Evolutionary conservation across 139 green algal genomes (phyloP), one percentile per base, ranked within the genome.

Genomic region (Limnomonas spitsbergensis): DNA sequence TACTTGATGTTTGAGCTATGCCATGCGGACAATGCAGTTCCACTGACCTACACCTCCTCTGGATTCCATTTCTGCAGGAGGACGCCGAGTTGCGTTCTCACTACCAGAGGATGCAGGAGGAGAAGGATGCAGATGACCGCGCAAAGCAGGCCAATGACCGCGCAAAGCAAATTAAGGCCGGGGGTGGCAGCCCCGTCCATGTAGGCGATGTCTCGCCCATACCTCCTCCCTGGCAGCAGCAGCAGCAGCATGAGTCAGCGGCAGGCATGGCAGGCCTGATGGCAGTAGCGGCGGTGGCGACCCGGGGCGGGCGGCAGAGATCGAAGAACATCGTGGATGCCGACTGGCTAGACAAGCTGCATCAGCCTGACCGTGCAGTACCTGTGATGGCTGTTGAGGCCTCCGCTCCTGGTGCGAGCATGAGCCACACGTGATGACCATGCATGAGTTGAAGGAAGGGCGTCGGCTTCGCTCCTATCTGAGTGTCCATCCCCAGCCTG

Each of bases 261-360:
- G 26, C 78, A 75, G 39, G 53, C 35, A 66, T 53, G 36, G 27
- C 31, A 77, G 3, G 31, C 32, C 40, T 69, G 47, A 35, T 69
- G 73, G 38, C 47, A 66, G 52, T 34, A 40, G 7, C 32, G 34
- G 56, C 61, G 14, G 29, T n/a, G 29, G 0, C 31, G 20, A 6
- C 1, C 35, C 0, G 42, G 38, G n/a, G 4, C 38, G 32, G 66
- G 40, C 26, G 68, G 40, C 78, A 75, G 24, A 47, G 69, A 2
- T 39, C 73, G 40, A 83, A 83, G 74, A 68, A 74, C 9, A 39
- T 86, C 29, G 66, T 86, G 24, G 82, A 86, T 53, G 82, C 82
- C 1, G 78, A 81, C 2, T 86, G 82, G 82, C 78, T 86, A 35
- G 82, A 83, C 34, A 56, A 38, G 24, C 20, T 53, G 36, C 68